Conservation (phyloP, 148 eudicot species). For the Linanthus parryae region DNA sequence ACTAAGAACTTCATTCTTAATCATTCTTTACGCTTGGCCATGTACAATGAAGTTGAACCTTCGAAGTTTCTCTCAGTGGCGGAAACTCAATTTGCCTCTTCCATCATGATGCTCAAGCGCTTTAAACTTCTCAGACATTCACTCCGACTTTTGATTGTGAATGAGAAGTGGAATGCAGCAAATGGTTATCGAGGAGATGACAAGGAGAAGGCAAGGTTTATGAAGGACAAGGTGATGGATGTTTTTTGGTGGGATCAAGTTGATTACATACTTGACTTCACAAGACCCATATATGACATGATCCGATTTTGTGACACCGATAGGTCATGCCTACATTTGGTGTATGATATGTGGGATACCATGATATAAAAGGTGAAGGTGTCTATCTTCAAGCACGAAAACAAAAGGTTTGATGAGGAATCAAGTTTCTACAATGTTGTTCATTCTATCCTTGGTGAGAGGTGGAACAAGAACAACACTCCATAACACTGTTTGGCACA, state of each 20-base stretch:
- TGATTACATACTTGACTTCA: background rate
- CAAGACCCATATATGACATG: background rate
- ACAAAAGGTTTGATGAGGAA: background rate
- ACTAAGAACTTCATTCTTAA: constrained; percentile 5
- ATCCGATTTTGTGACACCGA: background rate
- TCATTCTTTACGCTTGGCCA: background rate
- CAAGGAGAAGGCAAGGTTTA: background rate
- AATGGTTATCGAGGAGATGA: background rate
- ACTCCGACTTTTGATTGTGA: background rate
- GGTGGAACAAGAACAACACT: background rate
- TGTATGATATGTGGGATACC: background rate
- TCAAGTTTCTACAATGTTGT: background rate
- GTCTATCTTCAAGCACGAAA: background rate
- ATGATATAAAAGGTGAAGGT: background rate
- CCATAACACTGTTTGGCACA: background rate
- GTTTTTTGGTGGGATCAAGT: background rate
- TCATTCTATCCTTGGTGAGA: background rate
- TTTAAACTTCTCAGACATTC: background rate
- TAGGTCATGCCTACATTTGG: background rate
- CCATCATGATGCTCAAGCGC: background rate
- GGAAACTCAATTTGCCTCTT: background rate
- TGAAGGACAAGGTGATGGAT: background rate
- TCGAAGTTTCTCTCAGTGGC: background rate
- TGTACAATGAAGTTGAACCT: background rate
- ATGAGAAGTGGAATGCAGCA: background rate